Conservation (phyloP, 257 asterid species). For the Solanum gandarillasii region DNA sequence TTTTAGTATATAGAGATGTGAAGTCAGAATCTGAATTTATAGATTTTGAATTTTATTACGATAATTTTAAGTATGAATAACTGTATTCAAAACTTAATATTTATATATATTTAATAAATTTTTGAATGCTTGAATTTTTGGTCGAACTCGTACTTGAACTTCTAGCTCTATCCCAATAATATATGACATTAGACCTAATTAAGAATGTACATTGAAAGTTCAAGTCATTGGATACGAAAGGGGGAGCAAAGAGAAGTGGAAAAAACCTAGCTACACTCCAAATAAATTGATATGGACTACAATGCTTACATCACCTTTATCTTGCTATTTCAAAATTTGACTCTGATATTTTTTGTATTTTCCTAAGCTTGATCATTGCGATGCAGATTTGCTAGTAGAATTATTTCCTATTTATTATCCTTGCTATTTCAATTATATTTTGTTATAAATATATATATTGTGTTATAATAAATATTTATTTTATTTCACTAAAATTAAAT, state of each 20-base stretch:
- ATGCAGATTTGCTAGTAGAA: background rate
- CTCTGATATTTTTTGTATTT: background rate
- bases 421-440: background rate
- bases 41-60: no score
- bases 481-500: background rate
- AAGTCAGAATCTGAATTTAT: no score
- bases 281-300: background rate
- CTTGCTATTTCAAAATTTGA: background rate
- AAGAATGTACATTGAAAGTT: background rate
- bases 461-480: background rate
- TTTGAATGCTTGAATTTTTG: no score
- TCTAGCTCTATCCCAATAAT: background rate
- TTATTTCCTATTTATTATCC: background rate
- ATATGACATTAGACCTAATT: background rate
- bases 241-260: background rate
- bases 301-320: background rate
- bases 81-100: no score
- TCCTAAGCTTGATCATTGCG: background rate
- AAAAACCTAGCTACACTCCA: background rate
- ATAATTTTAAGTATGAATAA: no score
- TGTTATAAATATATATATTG: background rate
- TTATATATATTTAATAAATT: no score
- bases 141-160: fast-evolving
- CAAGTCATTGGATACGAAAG: background rate
- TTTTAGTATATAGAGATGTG: no score